A percentile compares a stretch with the other conserved stretches of the same genome.
Evolutionary conservation across 345 rosid genomes (phyloP).

Genomic region (Sonneratia caseolaris): DNA sequence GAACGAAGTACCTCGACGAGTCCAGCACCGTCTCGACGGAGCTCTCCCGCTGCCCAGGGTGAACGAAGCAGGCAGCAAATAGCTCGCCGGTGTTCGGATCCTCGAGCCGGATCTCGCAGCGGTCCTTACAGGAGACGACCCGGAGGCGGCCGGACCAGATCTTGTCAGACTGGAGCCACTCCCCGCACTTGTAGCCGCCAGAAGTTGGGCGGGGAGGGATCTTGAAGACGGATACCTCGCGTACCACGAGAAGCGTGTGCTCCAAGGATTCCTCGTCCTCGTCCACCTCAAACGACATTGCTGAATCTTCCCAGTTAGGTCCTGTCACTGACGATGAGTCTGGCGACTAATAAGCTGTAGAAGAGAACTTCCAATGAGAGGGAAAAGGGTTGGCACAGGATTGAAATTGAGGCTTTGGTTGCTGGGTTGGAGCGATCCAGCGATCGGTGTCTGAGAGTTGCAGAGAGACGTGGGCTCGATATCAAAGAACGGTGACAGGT

Average conservation of each 20-base stretch:
- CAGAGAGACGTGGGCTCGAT: neutral
- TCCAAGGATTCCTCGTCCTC: constrained; percentile 85
- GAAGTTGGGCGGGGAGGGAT: constrained; percentile 92
- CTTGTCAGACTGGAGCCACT: constrained; percentile 98
- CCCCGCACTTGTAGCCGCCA: constrained; percentile 98
- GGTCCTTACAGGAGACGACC: constrained; percentile 86
- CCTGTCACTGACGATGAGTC: neutral
- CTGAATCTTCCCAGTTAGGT: neutral
- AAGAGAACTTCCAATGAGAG: neutral
- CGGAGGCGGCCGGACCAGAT: constrained; percentile 98
- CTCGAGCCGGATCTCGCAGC: constrained; percentile 97
- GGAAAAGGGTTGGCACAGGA: neutral
- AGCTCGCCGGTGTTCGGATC: constrained; percentile 85
- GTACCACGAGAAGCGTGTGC: constrained; percentile 93
- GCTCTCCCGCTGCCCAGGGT: constrained; percentile 72
- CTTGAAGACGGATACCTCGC: constrained; percentile 84
- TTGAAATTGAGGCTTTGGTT: neutral
- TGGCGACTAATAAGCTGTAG: neutral
- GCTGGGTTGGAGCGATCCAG: neutral
- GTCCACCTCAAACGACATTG: constrained; percentile 86
- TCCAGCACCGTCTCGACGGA: constrained; percentile 95
- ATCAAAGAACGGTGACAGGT: neutral
- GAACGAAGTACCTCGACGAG: constrained; percentile 90
- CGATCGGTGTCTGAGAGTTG: neutral
- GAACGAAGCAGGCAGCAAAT: constrained; percentile 90